Base-by-base conservation (phyloP, 129 eudicot genomes). In the Centella asiatica region DNA sequence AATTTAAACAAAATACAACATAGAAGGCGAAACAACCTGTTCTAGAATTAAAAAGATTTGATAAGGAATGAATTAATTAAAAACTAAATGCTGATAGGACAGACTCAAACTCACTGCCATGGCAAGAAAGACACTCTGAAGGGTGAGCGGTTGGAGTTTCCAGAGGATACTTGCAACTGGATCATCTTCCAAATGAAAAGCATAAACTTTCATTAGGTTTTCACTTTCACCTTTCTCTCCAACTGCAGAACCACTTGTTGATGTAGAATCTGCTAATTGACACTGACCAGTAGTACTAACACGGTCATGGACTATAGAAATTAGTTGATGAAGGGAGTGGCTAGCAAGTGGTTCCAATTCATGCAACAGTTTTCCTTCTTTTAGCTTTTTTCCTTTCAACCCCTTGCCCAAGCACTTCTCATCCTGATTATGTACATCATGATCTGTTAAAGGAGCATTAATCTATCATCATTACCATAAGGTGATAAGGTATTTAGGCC, bases 51-150 rank as follows among this genome's bases (percentile, higher is more conserved):
- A 62, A 15, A 46, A 24, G 47, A 27, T 44, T 8, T 12, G 3
- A 12, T 8, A 13, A 4, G 4, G 26, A 3, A 42, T 28, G 24
- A 37, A 44, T 46, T 28, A 62, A 53, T 7, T 46, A 36, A 54
- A 23, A 28, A 17, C 63, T 58, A 58, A 58, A 58, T 18, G 57
- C 66, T 29, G 28, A 74, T 52, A 72, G 40, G 10, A 44, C 14
- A 59, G 66, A 85, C 96, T 80, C 65, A 59, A 68, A 85, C 96
- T 80, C 65, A 93, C 99, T 74, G 80, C 93, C 94, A 93, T 87
- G 46, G 83, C 78, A 65, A 88, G 78, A 36, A 93, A 80, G 77
- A 85, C 71, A 44, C 69, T 70, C 55, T 78, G 90, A 68, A 87
- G 81, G 60, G 64, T 46, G 68, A 62, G 78, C 45, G 99, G 95